Base-by-base conservation (phyloP, 1,284 basidiomycete species). In the Ganoderma boninense region DNA sequence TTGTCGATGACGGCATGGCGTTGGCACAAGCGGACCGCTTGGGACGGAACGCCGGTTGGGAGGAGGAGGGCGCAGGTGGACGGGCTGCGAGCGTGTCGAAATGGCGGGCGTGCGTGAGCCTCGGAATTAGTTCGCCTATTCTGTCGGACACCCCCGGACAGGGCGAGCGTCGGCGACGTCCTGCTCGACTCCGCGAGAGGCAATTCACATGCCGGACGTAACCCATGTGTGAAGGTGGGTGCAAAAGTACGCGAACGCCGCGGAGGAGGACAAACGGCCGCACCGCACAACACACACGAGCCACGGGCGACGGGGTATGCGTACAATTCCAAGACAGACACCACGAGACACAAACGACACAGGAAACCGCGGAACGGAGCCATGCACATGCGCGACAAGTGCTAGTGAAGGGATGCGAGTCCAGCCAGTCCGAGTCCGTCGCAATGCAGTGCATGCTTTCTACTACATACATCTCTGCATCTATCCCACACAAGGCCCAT, bases 191-290 rank as follows among this genome's bases (percentile, higher is more conserved):
- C 61, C 40, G 54, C 64, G 40, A 20, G 44, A 49, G 54, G 42
- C 38, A 68, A 68, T 68, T 61, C 67, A 68, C 62, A 68, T 68
- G 67, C 54, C 32, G 54, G 0, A 57, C 16, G 26, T 35, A 32
- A 52, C 54, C 29, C 54, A 35, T 35, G 32, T 57, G 54, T 57
- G 54, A 57, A 57, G 54, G 54, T 57, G 54, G 54, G 54, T 57
- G 54, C 54, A 32, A 4, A 35, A 57, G 54, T 57, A 57, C 44
- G 60, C 67, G 57, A 46, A 43, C 29, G 40, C 67, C 67, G 67
- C 67, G 67, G 67, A 68, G 43, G 18, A 49, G 20, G 40, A 62
- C 38, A 62, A 40, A 62, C 40, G 60, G 60, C 40, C 38, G 40
- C 40, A 43, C 23, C 60, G 11, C 60, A 62, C 14, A 32, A 61